These are phyloP conservation scores for Botryotinia convoluta DNA, from an alignment of 2,329 filamentous ascomycete species.

Conservation along the genomic window DNA sequence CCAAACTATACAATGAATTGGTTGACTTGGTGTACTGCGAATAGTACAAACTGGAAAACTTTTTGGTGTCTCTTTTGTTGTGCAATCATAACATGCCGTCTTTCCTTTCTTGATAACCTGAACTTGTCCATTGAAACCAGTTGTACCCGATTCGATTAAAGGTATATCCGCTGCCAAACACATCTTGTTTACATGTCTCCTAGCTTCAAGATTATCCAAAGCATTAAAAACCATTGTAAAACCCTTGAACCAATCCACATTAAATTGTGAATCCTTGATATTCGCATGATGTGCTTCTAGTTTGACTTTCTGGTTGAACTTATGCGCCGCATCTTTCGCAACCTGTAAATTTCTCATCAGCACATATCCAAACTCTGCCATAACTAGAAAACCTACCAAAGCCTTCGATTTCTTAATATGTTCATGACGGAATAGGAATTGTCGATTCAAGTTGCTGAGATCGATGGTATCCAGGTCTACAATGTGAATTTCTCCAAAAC, in stretches of 20 bases:
- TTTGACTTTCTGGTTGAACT: slow-evolving; percentile 84
- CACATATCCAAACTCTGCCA: not conserved
- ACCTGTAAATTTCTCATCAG: slow-evolving; percentile 53
- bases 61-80: slow-evolving; percentile 83
- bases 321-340: slow-evolving; percentile 84
- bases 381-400: slow-evolving; percentile 55
- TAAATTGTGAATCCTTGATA: slow-evolving; percentile 87
- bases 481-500: slow-evolving; percentile 90
- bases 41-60: slow-evolving; percentile 97
- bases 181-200: slow-evolving; percentile 96
- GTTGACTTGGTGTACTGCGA: slow-evolving; percentile 89
- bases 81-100: slow-evolving; percentile 96
- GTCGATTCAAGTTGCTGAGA: slow-evolving; percentile 93
- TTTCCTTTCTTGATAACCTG: slow-evolving; percentile 91
- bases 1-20: slow-evolving; percentile 99
- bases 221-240: slow-evolving; percentile 95
- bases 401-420: slow-evolving; percentile 98
- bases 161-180: slow-evolving; percentile 88
- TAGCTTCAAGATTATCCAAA: slow-evolving; percentile 89
- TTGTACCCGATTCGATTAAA: slow-evolving; percentile 93
- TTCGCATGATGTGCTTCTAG: slow-evolving; percentile 90
- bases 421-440: slow-evolving; percentile 94
- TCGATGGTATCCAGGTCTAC: slow-evolving; percentile 99
- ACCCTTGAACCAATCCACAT: slow-evolving; percentile 78
- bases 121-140: slow-evolving; percentile 95